Evolutionary conservation across 2,329 filamentous ascomycete genomes (phyloP), one percentile per base, ranked within the genome.

Genomic region (Aspergillus aculeatus): DNA sequence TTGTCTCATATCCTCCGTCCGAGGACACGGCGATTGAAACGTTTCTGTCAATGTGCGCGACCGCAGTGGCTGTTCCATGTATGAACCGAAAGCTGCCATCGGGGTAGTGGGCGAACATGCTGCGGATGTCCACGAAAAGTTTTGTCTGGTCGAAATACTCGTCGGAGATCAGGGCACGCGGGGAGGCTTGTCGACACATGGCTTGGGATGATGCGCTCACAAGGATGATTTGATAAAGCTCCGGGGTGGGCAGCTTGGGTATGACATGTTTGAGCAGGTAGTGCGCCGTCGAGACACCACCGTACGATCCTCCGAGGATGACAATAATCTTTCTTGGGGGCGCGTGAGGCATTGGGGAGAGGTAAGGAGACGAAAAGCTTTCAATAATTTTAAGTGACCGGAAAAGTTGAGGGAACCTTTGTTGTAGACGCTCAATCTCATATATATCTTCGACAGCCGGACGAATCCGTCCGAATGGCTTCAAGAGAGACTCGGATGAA

Each of bases 261-360:
- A 85, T 50, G 24, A 76, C 75, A 72, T 86, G 82, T 61, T 81
- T 81, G 29, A 84, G 78, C 29, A 84, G 72, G 63, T 83, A 83
- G 63, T 86, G 83, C 1, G 83, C 81, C 4, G 73, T 77, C 5
- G 79, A 80, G 4, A 84, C 57, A 24, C 83, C 83, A 11, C 71
- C 82, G 62, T 82, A 85, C 10, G 82, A 84, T 21, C 78, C 82
- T 24, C 84, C 84, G 2, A 86, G 70, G 23, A 86, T 75, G 61
- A 85, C 70, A 58, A 85, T 52, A 5, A 26, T 52, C 12, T 52
- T 26, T 21, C 6, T 44, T 1, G 16, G 5, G 1, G 38, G 0
- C 2, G 14, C 6, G 14, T 19, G n/a, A 16, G 38, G 16, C 38
- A 44, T 44, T 19, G n/a, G 16, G 7, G 1, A 44, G 38, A 19